Evolutionary conservation across 352 stramenopile genomes (phyloP).

Genomic region (Pythium phragmitis): DNA sequence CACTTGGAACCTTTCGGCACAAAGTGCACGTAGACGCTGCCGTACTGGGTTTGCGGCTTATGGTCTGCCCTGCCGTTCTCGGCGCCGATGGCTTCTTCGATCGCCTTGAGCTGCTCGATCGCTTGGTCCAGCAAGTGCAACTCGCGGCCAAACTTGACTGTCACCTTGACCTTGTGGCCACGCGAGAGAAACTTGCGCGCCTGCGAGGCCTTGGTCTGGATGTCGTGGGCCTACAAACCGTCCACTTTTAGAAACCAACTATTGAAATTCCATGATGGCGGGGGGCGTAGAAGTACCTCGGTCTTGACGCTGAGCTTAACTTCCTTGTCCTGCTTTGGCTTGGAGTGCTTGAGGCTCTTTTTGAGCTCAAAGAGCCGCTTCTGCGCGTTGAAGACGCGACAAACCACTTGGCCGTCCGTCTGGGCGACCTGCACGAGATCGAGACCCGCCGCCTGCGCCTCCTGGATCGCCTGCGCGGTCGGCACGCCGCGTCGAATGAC

Average conservation of each 20-base stretch:
- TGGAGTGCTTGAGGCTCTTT: slow-evolving; percentile 61
- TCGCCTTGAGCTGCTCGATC: slow-evolving; percentile 43
- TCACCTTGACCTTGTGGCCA: slow-evolving; percentile 81
- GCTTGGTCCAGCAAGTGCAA: slow-evolving; percentile 57
- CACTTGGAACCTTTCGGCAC: slow-evolving; percentile 22
- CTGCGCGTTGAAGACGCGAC: slow-evolving; percentile 73
- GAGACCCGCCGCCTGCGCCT: slow-evolving; percentile 45
- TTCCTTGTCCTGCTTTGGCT: slow-evolving; percentile 74
- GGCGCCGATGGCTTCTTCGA: slow-evolving; percentile 41
- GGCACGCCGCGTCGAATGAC: slow-evolving; percentile 51
- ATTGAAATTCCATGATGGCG: too few relatives aligned
- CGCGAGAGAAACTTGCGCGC: slow-evolving; percentile 66
- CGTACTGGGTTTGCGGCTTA: slow-evolving; percentile 44
- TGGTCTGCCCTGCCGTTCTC: slow-evolving; percentile 39
- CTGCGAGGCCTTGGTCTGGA: slow-evolving; percentile 72
- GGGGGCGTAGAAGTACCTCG: slow-evolving; percentile 31
- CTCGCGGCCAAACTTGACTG: slow-evolving; percentile 60
- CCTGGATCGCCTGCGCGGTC: slow-evolving; percentile 46
- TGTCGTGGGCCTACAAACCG: slow-evolving; percentile 46
- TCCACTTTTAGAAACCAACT: background rate
- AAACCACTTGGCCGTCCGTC: slow-evolving; percentile 40
- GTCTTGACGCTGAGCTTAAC: slow-evolving; percentile 71
- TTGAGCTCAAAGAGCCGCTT: slow-evolving; percentile 72
- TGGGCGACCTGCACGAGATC: slow-evolving; percentile 78
- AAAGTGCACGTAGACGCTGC: slow-evolving; percentile 60